Conservation (phyloP, 345 rosid species). For the Brassica incana region DNA sequence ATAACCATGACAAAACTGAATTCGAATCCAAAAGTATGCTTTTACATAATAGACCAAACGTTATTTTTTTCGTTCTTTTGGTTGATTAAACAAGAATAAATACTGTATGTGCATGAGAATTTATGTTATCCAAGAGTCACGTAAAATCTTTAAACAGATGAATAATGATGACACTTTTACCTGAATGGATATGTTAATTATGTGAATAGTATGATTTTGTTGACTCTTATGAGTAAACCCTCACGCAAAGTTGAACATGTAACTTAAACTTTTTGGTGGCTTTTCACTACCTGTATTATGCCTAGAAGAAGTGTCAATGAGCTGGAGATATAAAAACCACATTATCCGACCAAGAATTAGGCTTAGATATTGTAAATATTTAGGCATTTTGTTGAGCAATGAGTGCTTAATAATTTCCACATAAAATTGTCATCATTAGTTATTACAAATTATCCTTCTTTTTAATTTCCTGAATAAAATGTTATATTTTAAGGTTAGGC, state of each 20-base stretch:
- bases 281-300: conserved; percentile 2
- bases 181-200: conserved; percentile 6
- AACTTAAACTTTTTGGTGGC: conserved; percentile 31
- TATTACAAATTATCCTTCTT: conserved; percentile 18
- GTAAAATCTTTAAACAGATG: not conserved
- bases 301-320: conserved; percentile 26
- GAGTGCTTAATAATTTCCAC: conserved; percentile 39
- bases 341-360: conserved; percentile 35
- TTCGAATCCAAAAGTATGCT: not conserved
- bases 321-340: conserved; percentile 13
- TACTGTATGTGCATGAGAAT: not conserved
- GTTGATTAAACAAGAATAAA: not conserved
- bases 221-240: conserved; percentile 16
- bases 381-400: conserved; percentile 29
- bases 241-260: conserved; percentile 37
- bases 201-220: conserved; percentile 12
- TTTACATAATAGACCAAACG: not conserved
- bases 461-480: not conserved
- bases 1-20: not conserved
- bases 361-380: conserved; percentile 33
- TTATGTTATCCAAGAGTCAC: not conserved
- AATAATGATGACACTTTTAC: conserved; percentile 5
- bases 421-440: conserved; percentile 30
- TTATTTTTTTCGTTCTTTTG: not conserved
- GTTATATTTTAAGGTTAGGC: conserved; percentile 24